phyloP scores from a whole-genome alignment of 192 early-diverging fungal genomes.

The Entrophospora sp. region DNA sequence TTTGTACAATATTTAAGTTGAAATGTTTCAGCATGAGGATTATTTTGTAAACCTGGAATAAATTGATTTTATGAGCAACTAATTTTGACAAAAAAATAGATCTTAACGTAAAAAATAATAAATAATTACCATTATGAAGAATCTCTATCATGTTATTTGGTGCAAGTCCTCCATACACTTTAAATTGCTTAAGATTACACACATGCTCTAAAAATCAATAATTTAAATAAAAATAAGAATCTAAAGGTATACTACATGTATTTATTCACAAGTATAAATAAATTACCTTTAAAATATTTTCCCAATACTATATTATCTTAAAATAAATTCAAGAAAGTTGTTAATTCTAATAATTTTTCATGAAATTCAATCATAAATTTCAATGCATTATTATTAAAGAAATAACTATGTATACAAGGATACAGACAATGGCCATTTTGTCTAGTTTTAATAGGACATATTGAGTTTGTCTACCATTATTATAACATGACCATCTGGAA shows the following conservation, averaged over 20 bases:
- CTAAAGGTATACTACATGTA: not conserved
- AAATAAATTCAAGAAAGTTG: no score
- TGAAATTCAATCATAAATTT: no score
- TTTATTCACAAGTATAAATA: not conserved
- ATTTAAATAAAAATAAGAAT: not conserved
- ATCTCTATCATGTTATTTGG: constrained; percentile 84
- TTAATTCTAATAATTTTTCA: no score
- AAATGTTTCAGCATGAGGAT: constrained; percentile 81
- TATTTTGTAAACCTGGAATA: constrained; percentile 46
- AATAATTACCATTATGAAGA: constrained; percentile 52
- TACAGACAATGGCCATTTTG: constrained; percentile 76
- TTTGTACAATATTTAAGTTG: constrained; percentile 65
- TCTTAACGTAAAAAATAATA: not conserved
- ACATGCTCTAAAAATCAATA: constrained; percentile 52
- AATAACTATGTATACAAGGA: constrained; percentile 21
- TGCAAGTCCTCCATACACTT: constrained; percentile 80
- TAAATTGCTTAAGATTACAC: constrained; percentile 96
- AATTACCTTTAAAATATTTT: constrained; percentile 72
- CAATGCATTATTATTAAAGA: no score
- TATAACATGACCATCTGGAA: constrained; percentile 83
- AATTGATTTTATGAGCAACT: not conserved
- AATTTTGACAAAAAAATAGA: not conserved
- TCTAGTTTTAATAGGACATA: constrained; percentile 88
- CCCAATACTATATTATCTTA: constrained; percentile 91
- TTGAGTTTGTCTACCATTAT: constrained; percentile 87